Conservation (phyloP, 2,329 filamentous ascomycete genomes). For the Aaosphaeria arxii region DNA sequence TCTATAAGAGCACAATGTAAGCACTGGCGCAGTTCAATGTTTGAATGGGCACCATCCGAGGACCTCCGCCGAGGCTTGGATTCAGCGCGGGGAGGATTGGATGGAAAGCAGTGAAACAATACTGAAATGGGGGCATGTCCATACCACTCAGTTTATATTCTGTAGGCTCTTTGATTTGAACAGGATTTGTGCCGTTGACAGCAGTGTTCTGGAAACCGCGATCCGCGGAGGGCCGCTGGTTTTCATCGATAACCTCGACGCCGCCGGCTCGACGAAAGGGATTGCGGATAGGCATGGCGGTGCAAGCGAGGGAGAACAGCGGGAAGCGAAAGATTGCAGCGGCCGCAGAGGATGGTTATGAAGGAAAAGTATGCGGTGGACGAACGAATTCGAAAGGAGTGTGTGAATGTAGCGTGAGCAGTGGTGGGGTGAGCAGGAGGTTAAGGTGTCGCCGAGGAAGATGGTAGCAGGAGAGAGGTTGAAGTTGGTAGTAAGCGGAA, state of each 20-base stretch:
- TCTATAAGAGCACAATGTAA: constrained; percentile 54
- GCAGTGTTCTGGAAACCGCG: constrained; percentile 30
- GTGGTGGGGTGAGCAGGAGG: neutral
- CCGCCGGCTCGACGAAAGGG: constrained; percentile 38
- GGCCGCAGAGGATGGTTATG: constrained; percentile 13
- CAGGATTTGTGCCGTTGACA: constrained; percentile 36
- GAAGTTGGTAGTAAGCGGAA: too few relatives aligned
- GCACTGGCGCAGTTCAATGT: constrained; percentile 11
- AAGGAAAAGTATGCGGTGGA: constrained; percentile 1
- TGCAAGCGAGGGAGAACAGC: constrained; percentile 3
- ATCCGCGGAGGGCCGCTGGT: constrained; percentile 29
- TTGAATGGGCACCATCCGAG: neutral
- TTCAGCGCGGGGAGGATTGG: too few relatives aligned
- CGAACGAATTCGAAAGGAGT: neutral
- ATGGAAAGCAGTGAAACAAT: neutral
- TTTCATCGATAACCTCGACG: constrained; percentile 30
- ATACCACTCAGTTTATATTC: constrained; percentile 54
- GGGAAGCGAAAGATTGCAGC: constrained; percentile 9
- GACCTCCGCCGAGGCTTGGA: too few relatives aligned
- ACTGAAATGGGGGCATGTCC: constrained; percentile 12
- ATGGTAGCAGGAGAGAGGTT: neutral
- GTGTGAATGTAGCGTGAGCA: neutral
- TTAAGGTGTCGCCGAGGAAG: neutral
- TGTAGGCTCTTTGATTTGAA: constrained; percentile 45
- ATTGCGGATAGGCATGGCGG: constrained; percentile 41